phyloP scores from a whole-genome alignment of 148 eudicot species.

The Persicaria tinctoria region DNA sequence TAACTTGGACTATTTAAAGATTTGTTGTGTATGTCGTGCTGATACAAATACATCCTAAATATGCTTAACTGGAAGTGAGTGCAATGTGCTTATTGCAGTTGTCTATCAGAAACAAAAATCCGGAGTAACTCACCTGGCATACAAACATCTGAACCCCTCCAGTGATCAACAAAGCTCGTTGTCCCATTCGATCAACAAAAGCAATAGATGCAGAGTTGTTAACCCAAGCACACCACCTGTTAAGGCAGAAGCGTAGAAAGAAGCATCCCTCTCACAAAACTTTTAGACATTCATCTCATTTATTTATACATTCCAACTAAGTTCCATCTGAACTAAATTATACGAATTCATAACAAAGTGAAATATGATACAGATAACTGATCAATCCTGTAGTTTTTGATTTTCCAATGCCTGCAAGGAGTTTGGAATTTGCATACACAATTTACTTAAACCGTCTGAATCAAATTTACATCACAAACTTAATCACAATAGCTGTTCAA shows the following conservation, averaged over 20 bases:
- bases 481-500: not conserved
- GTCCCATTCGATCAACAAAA: slow-evolving; percentile 57
- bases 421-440: not conserved
- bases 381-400: too few species aligned
- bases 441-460: not conserved
- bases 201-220: slow-evolving; percentile 58
- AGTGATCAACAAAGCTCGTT: slow-evolving; percentile 53
- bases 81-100: too few species aligned
- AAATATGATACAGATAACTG: too few species aligned
- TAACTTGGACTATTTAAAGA: not conserved
- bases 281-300: too few species aligned
- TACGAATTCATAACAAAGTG: too few species aligned
- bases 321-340: too few species aligned
- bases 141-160: slow-evolving; percentile 64
- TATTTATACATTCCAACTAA: too few species aligned
- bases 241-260: slow-evolving; percentile 65
- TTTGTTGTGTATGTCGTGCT: too few species aligned
- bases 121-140: slow-evolving; percentile 35
- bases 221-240: slow-evolving; percentile 59
- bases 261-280: slow-evolving; percentile 32
- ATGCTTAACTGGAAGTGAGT: too few species aligned
- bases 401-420: too few species aligned
- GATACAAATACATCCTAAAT: too few species aligned
- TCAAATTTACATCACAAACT: not conserved
- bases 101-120: too few species aligned